phyloP scores from a whole-genome alignment of 2,329 filamentous ascomycete species.

The Penicillium sclerotigenum region DNA sequence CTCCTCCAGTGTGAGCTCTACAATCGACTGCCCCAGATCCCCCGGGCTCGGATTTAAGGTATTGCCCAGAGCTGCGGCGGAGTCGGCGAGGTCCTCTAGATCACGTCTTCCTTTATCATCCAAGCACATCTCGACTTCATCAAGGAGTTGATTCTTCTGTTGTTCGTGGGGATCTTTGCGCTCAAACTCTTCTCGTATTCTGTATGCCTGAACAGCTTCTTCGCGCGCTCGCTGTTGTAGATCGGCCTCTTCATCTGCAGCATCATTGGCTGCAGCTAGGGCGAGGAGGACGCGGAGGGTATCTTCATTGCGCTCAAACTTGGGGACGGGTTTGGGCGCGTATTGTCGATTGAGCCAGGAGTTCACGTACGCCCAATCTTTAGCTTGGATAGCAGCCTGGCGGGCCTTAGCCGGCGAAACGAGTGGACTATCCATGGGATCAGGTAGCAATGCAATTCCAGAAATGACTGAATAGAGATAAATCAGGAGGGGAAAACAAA shows the following conservation, averaged over 20 bases:
- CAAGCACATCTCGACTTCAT: constrained; percentile 55
- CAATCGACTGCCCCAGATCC: constrained; percentile 52
- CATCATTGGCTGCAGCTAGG: constrained; percentile 72
- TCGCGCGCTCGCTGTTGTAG: constrained; percentile 38
- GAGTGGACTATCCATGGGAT: constrained; percentile 42
- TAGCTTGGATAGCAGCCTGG: constrained; percentile 74
- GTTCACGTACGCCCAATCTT: constrained; percentile 89
- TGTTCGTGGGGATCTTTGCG: constrained; percentile 23
- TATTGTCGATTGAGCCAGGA: constrained; percentile 75
- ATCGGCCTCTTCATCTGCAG: constrained; percentile 50
- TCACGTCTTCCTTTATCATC: constrained; percentile 52
- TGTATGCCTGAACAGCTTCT: constrained; percentile 35
- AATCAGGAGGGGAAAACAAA: not conserved
- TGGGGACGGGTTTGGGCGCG: constrained; percentile 59
- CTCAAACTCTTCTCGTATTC: constrained; percentile 28
- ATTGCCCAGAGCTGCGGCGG: constrained; percentile 50
- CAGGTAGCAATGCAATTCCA: constrained; percentile 8
- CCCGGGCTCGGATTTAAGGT: constrained; percentile 50
- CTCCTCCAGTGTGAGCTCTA: constrained; percentile 55
- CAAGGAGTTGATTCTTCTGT: constrained; percentile 47
- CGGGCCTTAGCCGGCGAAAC: constrained; percentile 64
- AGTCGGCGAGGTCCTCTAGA: constrained; percentile 57
- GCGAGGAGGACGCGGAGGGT: constrained; percentile 73
- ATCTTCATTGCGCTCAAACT: constrained; percentile 82
- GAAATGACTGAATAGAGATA: not conserved